A percentile compares a stretch with the other conserved stretches of the same genome.
Conservation (phyloP, 140 eudicot species). For the Ambrosia hybrid region DNA sequence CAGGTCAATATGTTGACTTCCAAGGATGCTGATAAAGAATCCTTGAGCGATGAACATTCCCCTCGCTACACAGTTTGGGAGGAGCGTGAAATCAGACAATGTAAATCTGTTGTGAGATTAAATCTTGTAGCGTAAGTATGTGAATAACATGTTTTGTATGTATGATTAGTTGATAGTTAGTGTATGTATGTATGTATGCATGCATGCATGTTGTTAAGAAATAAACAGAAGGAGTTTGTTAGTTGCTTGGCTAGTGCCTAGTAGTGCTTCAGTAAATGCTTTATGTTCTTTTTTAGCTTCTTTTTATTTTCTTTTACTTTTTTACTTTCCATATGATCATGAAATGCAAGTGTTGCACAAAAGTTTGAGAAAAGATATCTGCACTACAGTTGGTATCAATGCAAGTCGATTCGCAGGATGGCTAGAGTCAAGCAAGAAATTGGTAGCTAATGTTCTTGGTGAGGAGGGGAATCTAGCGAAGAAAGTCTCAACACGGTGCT, state of each 20-base stretch:
- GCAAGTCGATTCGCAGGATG: too few relatives aligned
- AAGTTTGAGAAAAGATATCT: too few relatives aligned
- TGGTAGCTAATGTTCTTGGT: too few relatives aligned
- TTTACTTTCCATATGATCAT: too few relatives aligned
- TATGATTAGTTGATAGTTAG: background rate
- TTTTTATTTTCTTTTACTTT: too few relatives aligned
- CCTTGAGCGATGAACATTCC: slow-evolving; percentile 29
- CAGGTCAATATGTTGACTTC: slow-evolving; percentile 78
- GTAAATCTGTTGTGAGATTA: slow-evolving; percentile 7
- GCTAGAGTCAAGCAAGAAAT: too few relatives aligned
- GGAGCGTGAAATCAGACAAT: slow-evolving; percentile 42
- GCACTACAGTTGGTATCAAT: too few relatives aligned
- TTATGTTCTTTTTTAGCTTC: too few relatives aligned
- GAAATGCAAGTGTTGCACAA: too few relatives aligned
- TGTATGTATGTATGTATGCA: background rate
- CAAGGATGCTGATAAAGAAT: slow-evolving; percentile 50
- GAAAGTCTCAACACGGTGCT: too few relatives aligned
- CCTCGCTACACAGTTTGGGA: slow-evolving; percentile 43
- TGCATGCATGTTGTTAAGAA: background rate
- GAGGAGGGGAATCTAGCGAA: too few relatives aligned
- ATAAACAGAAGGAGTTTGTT: background rate
- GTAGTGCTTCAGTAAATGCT: too few relatives aligned
- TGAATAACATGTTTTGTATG: background rate
- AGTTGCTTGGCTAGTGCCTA: background rate
- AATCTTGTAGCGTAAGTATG: background rate